These are phyloP conservation scores for Vaccinium myrtillus DNA, from an alignment of 148 eudicot genomes.

Conservation along the genomic window DNA sequence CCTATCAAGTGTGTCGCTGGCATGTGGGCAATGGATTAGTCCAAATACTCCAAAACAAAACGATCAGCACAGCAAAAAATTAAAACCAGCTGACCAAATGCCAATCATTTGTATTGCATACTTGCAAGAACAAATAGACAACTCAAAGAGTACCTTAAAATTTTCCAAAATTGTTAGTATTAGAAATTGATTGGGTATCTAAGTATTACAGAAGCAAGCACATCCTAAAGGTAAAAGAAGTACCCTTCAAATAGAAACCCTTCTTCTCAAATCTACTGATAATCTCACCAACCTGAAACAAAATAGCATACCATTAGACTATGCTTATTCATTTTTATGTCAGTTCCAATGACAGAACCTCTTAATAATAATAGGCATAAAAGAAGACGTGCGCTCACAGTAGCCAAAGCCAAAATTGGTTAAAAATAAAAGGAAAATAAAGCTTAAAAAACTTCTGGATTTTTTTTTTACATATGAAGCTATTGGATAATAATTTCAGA, in stretches of 20 bases:
- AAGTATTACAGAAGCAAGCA: not conserved
- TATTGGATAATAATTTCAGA: not conserved
- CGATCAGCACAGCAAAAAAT: not conserved
- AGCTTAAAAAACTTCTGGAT: not conserved
- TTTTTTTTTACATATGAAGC: not conserved
- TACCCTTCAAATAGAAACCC: conserved; percentile 85
- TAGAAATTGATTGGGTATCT: not conserved
- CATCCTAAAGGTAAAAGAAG: conserved; percentile 1
- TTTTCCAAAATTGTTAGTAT: not conserved
- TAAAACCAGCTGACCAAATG: not conserved
- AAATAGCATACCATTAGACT: not conserved
- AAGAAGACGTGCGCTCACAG: not conserved
- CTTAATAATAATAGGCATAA: not conserved
- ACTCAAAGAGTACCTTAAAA: not conserved
- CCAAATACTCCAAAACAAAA: not conserved
- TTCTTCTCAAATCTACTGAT: conserved; percentile 93
- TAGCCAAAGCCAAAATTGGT: not conserved
- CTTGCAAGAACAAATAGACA: not conserved
- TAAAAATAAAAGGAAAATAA: not conserved
- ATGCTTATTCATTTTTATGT: not conserved
- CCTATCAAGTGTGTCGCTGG: not conserved
- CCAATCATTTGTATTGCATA: not conserved
- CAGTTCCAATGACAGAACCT: not conserved
- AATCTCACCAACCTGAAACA: conserved; percentile 75
- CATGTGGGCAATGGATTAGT: not conserved